A percentile compares a stretch with the other conserved stretches of the same genome.
phyloP scores from a whole-genome alignment of 169 alveolate species.

The Perkinsus marinus region DNA sequence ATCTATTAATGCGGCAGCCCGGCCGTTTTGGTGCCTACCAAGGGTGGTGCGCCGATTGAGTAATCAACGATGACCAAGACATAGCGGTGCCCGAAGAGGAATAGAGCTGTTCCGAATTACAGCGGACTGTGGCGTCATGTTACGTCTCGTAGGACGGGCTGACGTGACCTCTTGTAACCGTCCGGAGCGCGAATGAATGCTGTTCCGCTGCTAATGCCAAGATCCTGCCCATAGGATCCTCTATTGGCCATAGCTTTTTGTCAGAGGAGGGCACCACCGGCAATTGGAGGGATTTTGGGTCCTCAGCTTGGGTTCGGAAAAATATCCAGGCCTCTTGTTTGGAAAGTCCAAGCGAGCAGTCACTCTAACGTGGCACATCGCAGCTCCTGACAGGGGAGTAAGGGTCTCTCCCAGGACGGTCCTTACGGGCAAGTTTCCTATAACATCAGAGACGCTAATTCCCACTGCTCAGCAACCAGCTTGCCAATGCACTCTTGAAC shows the following conservation, averaged over 20 bases:
- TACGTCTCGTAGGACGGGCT: too few species aligned
- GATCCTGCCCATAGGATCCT: neutral
- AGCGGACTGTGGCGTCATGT: too few species aligned
- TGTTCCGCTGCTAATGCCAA: neutral
- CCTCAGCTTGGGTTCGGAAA: neutral
- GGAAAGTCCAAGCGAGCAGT: neutral
- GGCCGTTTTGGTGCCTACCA: too few species aligned
- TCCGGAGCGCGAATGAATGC: too few species aligned
- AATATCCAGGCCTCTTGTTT: neutral
- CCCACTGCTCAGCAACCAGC: neutral
- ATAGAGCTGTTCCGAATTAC: too few species aligned
- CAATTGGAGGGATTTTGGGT: neutral
- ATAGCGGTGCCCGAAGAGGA: too few species aligned
- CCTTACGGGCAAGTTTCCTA: neutral
- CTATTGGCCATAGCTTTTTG: neutral
- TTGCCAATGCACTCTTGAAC: neutral
- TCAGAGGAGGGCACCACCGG: neutral
- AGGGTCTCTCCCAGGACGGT: neutral
- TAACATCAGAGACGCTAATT: neutral
- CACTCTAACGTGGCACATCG: neutral
- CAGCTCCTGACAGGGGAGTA: neutral
- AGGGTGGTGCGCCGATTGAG: too few species aligned
- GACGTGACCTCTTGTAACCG: too few species aligned
- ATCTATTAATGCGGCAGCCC: too few species aligned
- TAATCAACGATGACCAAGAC: too few species aligned